Evolutionary conservation across 169 alveolate genomes (phyloP), one percentile per base, ranked within the genome.

Genomic region (Besnoitia besnoiti): DNA sequence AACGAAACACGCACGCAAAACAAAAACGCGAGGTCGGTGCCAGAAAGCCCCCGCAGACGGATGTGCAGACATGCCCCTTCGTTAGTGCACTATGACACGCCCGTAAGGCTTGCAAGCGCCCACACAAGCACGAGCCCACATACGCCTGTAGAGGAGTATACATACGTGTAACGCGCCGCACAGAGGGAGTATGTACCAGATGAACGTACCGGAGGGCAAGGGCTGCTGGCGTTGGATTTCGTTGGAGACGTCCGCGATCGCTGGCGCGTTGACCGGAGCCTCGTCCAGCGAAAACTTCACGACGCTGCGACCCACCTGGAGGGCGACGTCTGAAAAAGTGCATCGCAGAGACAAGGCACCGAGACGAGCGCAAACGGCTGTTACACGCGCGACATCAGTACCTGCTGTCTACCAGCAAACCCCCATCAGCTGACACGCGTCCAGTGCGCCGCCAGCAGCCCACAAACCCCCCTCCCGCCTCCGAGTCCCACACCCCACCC

Each of bases 261-360:
- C 50, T 49, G 62, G 76, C 46, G 62, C 90, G 47, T 44, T 82
- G 21, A 49, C 42, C 24, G 90, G 50, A 42, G 90, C 62, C 35
- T n/a, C 42, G 42, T 82, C 76, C 12, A 82, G 76, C 3, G 90
- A 82, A 40, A 82, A 49, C 75, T 82, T 82, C 76, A 82, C 90
- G 42, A 82, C 90, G 47, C 90, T 82, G 44, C 90, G 62, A 0
- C 90, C 90, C 3, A 82, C 90, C n/a, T 82, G 90, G 37, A 82
- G 46, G 21, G 90, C 62, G 42, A 49, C 75, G 8, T 47, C 90
- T 82, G 90, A 1, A n/a, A n/a, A n/a, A n/a, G n/a, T n/a, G n/a
- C n/a, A 77, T 5, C 4, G 39, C 16, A 77, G 37, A 35, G 33
- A 75, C 21, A 77, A 37, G 39, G 35, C n/a, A 77, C 80, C 44